Conservation (phyloP, 768 basidiomycete genomes). For the Tephrocybe sp. region DNA sequence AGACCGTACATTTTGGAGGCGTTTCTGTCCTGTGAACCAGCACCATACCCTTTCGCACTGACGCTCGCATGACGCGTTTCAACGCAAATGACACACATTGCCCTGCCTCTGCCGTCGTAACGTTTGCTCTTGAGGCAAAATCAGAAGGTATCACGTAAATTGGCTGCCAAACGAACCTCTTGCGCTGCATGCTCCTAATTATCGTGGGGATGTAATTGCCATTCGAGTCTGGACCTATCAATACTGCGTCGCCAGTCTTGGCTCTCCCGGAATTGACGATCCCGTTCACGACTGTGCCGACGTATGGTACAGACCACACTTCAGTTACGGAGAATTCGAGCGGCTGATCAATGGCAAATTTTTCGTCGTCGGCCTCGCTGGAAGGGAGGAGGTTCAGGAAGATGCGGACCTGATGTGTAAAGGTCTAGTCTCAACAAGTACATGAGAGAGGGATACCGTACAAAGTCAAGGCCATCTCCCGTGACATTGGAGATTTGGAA, state of each 20-base stretch:
- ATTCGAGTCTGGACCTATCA: conserved; percentile 90
- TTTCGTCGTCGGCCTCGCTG: conserved; percentile 78
- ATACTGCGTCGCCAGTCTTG: conserved; percentile 76
- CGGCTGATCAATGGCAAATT: conserved; percentile 77
- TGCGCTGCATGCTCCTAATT: conserved; percentile 92
- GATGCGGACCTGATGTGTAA: conserved; percentile 58
- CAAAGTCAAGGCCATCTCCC: conserved; percentile 83
- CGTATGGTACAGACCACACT: conserved; percentile 85
- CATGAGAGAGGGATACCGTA: conserved; percentile 27
- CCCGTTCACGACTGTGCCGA: conserved; percentile 82
- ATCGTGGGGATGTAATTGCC: conserved; percentile 81
- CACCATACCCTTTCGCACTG: conserved; percentile 94
- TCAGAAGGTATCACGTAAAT: background rate
- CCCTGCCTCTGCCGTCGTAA: conserved; percentile 86
- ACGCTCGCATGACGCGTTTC: conserved; percentile 79
- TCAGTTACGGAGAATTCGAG: conserved; percentile 88
- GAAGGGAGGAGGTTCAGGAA: conserved; percentile 91
- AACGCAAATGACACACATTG: conserved; percentile 93
- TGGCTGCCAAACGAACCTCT: conserved; percentile 50
- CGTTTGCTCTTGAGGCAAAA: conserved; percentile 56
- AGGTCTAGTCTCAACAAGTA: background rate
- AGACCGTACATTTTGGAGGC: conserved; percentile 64
- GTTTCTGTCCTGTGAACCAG: conserved; percentile 77
- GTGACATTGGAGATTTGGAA: conserved; percentile 94
- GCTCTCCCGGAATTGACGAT: conserved; percentile 75